Evolutionary conservation across 306 rosid genomes (phyloP), one percentile per base, ranked within the genome.

Genomic region (Psophocarpus tetragonolobus): DNA sequence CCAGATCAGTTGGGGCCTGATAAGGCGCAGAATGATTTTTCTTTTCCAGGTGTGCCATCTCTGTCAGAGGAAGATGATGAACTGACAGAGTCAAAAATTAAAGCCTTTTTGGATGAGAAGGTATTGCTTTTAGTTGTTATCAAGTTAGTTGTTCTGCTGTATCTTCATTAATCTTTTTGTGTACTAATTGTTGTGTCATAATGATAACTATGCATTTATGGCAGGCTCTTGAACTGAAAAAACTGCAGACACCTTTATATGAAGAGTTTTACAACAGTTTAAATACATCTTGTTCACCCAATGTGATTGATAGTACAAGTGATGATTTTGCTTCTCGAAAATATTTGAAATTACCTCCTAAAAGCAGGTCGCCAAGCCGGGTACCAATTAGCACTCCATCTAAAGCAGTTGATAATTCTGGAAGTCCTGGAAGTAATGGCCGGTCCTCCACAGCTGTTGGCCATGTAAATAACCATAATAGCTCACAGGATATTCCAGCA

Each of bases 161-260:
- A 36, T 30, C 35, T 77, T 80, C 69, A 18, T 63, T 9, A 27
- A 24, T 74, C 23, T 35, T 70, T 69, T 81, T 69, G 54, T 50
- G 24, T 45, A 17, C 32, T 78, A 60, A 41, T 71, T 47, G 36
- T 39, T 68, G 50, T 85, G 69, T 82, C 74, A 51, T 78, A 61
- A 33, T 71, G 68, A 45, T 58, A 68, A 62, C 74, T 63, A 21
- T 82, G 64, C 71, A 12, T 72, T 82, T 74, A 72, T 62, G 35
- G 41, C 86, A 96, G 99, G 99, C 99, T 86, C 85, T 90, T 65
- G 99, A 93, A 81, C 89, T 96, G 86, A 96, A 93, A 86, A 96
- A 91, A 74, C 84, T 96, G 75, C 99, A 96, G 76, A 91, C 99
- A 7, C 99, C 99, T 39, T 73, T 96, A 30, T 93, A 90, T 69